Evolutionary conservation across 805 yeast species (phyloP).

Genomic region (Suhomyces tanzawaensis): DNA sequence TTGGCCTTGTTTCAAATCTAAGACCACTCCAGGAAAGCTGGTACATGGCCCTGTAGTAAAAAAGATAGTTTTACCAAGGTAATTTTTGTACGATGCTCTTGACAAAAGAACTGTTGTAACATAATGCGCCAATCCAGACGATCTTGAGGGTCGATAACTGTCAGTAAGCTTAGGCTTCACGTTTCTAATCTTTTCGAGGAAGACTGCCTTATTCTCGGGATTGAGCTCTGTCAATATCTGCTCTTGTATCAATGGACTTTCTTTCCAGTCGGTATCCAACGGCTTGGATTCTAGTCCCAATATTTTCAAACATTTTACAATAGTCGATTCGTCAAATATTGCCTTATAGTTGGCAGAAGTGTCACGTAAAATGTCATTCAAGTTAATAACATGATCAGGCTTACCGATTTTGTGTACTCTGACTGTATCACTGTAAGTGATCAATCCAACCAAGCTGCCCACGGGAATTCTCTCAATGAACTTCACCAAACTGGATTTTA

Average conservation of each 20-base stretch:
- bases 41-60: slow-evolving; percentile 43
- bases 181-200: slow-evolving; percentile 11
- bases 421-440: slow-evolving; percentile 30
- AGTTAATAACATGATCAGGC: neutral
- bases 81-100: slow-evolving; percentile 16
- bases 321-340: slow-evolving; percentile 4
- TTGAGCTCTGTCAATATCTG: slow-evolving; percentile 10
- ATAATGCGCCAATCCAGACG: slow-evolving; percentile 35
- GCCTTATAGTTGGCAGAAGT: slow-evolving; percentile 1
- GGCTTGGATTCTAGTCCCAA: slow-evolving; percentile 2
- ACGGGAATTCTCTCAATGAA: slow-evolving; percentile 16
- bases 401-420: slow-evolving; percentile 17
- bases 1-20: slow-evolving; percentile 8
- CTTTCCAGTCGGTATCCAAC: slow-evolving; percentile 9
- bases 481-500: slow-evolving; percentile 13
- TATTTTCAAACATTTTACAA: slow-evolving; percentile 2
- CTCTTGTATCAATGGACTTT: slow-evolving; percentile 10
- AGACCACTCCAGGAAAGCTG: slow-evolving; percentile 33
- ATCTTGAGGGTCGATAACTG: slow-evolving; percentile 31
- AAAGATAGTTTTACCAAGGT: slow-evolving; percentile 26
- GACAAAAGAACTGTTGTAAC: slow-evolving; percentile 22
- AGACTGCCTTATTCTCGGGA: slow-evolving; percentile 4
- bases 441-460: slow-evolving; percentile 19
- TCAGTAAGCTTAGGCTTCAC: slow-evolving; percentile 24
- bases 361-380: too few relatives aligned